Evolutionary conservation across 2,329 filamentous ascomycete genomes (phyloP), one percentile per base, ranked within the genome.

Genomic region (Chaetomium globosum): DNA sequence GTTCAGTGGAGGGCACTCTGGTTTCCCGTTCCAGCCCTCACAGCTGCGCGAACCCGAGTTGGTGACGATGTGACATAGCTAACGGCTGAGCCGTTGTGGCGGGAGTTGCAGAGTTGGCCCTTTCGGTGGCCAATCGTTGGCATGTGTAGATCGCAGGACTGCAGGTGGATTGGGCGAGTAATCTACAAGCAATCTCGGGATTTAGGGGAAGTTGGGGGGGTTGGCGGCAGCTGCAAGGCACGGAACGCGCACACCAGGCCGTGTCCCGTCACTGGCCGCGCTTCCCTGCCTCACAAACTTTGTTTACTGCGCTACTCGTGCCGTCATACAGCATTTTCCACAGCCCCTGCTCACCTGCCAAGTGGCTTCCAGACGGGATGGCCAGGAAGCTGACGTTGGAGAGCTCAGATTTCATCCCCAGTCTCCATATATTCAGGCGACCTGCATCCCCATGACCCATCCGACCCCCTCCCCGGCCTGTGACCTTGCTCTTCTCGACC

Each of bases 161-260:
- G 26, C 55, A 13, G 30, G 31, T n/a, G 19, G 52, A 30, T 21
- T 31, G 19, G 54, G 23, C 21, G 33, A 19, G 26, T 31, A 57
- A 61, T 61, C 8, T 60, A 6, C 16, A 16, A 19, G 63, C 46
- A 61, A 57, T 57, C 51, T 61, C 52, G 39, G 39, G 16, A 28
- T 52, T 52, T n/a, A 46, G 53, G 30, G 53, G 10, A 55, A 36
- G 13, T 16, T 51, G 48, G 48, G 23, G 23, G 16, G 51, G 26
- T 53, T 53, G 51, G 51, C 51, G 51, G 51, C 51, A 53, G 26
- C 61, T 57, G 53, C 60, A 63, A 63, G 61, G 54, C 33, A 59
- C 61, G 30, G 23, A n/a, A 26, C 31, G 36, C 23, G 26, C 26
- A 49, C 56, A 12, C 7, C 3, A 16, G 28, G 26, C 21, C 43